Evolutionary conservation across 805 yeast species (phyloP).

Genomic region (Metschnikowia shivogae): DNA sequence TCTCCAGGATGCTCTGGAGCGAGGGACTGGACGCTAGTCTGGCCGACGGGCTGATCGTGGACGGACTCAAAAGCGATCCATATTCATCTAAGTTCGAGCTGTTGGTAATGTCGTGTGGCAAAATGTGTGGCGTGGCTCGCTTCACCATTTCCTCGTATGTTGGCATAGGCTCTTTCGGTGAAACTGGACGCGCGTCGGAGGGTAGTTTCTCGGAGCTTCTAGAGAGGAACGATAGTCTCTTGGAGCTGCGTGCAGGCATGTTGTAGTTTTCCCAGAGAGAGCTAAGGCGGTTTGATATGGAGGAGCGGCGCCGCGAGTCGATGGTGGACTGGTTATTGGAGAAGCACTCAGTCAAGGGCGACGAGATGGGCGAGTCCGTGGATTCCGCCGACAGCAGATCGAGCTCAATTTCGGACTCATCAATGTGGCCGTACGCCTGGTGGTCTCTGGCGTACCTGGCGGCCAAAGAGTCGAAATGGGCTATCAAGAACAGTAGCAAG

Average conservation of each 20-base stretch:
- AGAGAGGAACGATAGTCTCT: conserved; percentile 17
- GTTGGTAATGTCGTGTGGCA: background rate
- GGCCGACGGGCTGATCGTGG: background rate
- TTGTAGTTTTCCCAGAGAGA: conserved; percentile 19
- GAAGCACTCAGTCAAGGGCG: conserved; percentile 15
- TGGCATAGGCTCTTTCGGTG: conserved; percentile 2
- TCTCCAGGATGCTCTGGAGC: conserved; percentile 3
- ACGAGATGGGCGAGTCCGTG: conserved; percentile 9
- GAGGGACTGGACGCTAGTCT: conserved; percentile 2
- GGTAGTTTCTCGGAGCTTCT: conserved; percentile 7
- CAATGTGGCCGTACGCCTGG: conserved; percentile 9
- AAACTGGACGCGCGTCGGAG: background rate
- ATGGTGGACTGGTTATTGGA: conserved; percentile 8
- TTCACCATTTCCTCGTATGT: conserved; percentile 4
- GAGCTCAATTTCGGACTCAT: conserved; percentile 7
- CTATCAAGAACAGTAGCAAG: conserved; percentile 17
- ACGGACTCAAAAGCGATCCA: background rate
- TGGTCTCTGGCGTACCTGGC: conserved; percentile 8
- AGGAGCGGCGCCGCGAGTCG: conserved; percentile 14
- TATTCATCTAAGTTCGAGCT: conserved; percentile 3
- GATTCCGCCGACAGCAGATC: conserved; percentile 7
- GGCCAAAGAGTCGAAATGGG: conserved; percentile 12
- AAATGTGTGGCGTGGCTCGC: background rate
- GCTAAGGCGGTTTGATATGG: conserved; percentile 18
- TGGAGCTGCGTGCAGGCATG: conserved; percentile 17